A percentile compares a stretch with the other conserved stretches of the same genome.
phyloP scores from a whole-genome alignment of 73 alveolate species.

The Symbiodinium pilosum region DNA sequence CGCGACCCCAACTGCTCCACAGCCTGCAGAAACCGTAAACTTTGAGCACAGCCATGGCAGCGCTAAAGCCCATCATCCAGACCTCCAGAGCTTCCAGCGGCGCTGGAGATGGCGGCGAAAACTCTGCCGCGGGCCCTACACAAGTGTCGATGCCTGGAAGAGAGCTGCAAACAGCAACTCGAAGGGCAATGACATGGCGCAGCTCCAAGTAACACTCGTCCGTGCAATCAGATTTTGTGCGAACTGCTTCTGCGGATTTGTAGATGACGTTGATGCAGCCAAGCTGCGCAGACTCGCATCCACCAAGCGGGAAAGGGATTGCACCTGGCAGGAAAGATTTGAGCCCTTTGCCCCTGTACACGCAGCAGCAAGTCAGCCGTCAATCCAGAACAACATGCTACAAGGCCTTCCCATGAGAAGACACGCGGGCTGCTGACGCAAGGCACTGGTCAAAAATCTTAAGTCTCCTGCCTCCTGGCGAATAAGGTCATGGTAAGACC shows the following conservation, averaged over 20 bases:
- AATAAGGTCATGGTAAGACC: conserved; percentile 78
- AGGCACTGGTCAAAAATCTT: not conserved
- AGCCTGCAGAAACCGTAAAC: not conserved
- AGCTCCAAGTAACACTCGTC: too few species aligned
- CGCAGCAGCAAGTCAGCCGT: too few species aligned
- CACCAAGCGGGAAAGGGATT: conserved; percentile 55
- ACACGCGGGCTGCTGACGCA: too few species aligned
- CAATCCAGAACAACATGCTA: too few species aligned
- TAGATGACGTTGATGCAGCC: not conserved
- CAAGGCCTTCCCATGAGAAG: too few species aligned
- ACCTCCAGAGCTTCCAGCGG: not conserved
- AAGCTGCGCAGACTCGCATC: conserved; percentile 43
- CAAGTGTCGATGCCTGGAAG: not conserved
- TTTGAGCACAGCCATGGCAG: not conserved
- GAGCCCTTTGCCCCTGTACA: too few species aligned
- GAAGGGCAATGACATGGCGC: too few species aligned
- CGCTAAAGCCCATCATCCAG: too few species aligned
- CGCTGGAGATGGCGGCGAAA: not conserved
- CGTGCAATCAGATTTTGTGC: too few species aligned
- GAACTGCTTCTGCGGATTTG: too few species aligned
- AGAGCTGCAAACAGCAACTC: too few species aligned
- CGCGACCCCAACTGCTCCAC: conserved; percentile 9
- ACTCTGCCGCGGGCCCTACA: not conserved
- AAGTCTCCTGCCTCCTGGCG: conserved; percentile 30
- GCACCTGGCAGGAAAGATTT: conserved; percentile 47